These are phyloP conservation scores for Dictyostelium discoideum DNA, from an alignment of 78 protist genomes.

Conservation along the genomic window dicty_2.7 NC_007088.5:6956501-6957000, in stretches of 20 bases:
- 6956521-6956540: slow-evolving; percentile 96
- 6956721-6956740: slow-evolving; percentile 98
- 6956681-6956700: slow-evolving; percentile 99
- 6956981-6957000: slow-evolving; percentile 22
- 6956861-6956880: slow-evolving; percentile 95
- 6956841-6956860: slow-evolving; percentile 91
- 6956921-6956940: neutral
- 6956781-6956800: slow-evolving; percentile 95
- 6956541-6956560: slow-evolving; percentile 96
- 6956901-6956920: slow-evolving; percentile 7
- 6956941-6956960: too few species aligned
- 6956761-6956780: slow-evolving; percentile 98
- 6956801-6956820: slow-evolving; percentile 92
- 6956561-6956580: slow-evolving; percentile 99
- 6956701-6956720: slow-evolving; percentile 96
- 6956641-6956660: slow-evolving; percentile 98
- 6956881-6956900: slow-evolving; percentile 34
- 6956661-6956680: slow-evolving; percentile 99
- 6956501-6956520: slow-evolving; percentile 95
- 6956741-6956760: slow-evolving; percentile 99
- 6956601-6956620: slow-evolving; percentile 99
- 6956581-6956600: slow-evolving; percentile 97
- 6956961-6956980: too few species aligned
- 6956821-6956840: slow-evolving; percentile 82
- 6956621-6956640: slow-evolving; percentile 98